phyloP scores from a whole-genome alignment of 768 basidiomycete species.

The Leucosporidium scottii region DNA sequence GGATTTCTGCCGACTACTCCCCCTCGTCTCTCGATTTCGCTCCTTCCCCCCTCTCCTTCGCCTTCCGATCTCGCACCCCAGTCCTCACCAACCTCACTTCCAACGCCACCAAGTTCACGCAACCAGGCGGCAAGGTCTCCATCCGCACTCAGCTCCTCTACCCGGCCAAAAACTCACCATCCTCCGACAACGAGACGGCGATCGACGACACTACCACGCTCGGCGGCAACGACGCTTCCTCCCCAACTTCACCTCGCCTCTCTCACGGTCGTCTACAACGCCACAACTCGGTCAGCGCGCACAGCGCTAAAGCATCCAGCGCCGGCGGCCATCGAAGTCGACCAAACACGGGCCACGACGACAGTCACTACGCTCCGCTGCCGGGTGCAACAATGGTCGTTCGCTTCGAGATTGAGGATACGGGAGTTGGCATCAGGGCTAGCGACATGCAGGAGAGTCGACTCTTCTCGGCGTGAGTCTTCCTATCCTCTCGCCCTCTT shows the following conservation, averaged over 20 bases:
- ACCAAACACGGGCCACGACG: not conserved
- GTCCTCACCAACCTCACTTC: slow-evolving; percentile 35
- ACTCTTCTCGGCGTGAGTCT: no score
- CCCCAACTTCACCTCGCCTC: slow-evolving; percentile 10
- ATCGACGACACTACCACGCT: not conserved
- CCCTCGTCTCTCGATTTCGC: no score
- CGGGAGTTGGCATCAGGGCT: slow-evolving; percentile 45
- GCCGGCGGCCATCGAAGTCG: not conserved
- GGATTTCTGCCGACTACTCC: no score
- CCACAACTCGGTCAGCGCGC: slow-evolving; percentile 8
- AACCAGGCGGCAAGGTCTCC: slow-evolving; percentile 36
- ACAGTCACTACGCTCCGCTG: slow-evolving; percentile 1
- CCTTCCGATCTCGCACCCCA: not conserved
- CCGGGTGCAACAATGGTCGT: slow-evolving; percentile 40
- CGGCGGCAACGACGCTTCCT: not conserved
- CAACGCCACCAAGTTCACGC: slow-evolving; percentile 40
- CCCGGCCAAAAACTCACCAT: slow-evolving; percentile 7
- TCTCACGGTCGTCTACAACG: slow-evolving; percentile 10
- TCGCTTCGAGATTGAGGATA: slow-evolving; percentile 47
- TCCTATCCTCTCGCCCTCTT: not conserved
- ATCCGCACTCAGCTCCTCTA: slow-evolving; percentile 37
- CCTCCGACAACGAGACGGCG: not conserved
- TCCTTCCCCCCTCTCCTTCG: not conserved
- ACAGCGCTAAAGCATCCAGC: no score
- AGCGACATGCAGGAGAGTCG: slow-evolving; percentile 38